These are phyloP conservation scores for Pleurotus djamor DNA, from an alignment of 768 basidiomycete species.

Conservation along the genomic window DNA sequence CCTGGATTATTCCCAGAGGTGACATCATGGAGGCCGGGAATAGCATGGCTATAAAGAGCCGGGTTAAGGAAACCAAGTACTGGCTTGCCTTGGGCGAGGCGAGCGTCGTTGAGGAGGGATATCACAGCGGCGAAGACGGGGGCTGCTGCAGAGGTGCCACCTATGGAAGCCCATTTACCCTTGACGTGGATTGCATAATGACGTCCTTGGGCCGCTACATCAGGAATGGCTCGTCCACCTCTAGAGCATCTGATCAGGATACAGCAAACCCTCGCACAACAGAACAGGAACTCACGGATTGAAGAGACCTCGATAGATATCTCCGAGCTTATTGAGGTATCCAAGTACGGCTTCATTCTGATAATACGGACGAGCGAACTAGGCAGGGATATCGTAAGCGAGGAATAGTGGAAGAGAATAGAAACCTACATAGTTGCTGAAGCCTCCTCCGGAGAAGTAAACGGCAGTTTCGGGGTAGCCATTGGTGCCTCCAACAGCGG, in stretches of 20 bases:
- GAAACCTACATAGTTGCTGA: conserved; percentile 58
- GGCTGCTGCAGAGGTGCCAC: conserved; percentile 23
- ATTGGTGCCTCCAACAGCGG: conserved; percentile 67
- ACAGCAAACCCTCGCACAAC: background rate
- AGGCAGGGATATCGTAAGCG: background rate
- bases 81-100: conserved; percentile 13
- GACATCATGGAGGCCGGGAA: conserved; percentile 20
- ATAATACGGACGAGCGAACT: conserved; percentile 24
- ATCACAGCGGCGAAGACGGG: conserved; percentile 26
- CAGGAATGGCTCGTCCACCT: conserved; percentile 22
- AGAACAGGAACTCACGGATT: conserved; percentile 13
- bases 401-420: conserved; percentile 23
- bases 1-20: conserved; percentile 35
- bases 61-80: conserved; percentile 21
- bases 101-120: conserved; percentile 25
- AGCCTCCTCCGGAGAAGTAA: conserved; percentile 70
- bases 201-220: conserved; percentile 24
- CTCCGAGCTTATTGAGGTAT: conserved; percentile 21
- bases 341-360: conserved; percentile 28
- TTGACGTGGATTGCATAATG: conserved; percentile 17
- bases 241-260: conserved; percentile 4
- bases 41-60: conserved; percentile 14
- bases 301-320: conserved; percentile 21
- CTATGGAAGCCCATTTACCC: conserved; percentile 13
- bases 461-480: conserved; percentile 58